Percentiles rank a stretch among this genome's conserved stretches.
These are phyloP conservation scores for Primulina eburnea DNA, from an alignment of 257 asterid species.

Conservation along the genomic window DNA sequence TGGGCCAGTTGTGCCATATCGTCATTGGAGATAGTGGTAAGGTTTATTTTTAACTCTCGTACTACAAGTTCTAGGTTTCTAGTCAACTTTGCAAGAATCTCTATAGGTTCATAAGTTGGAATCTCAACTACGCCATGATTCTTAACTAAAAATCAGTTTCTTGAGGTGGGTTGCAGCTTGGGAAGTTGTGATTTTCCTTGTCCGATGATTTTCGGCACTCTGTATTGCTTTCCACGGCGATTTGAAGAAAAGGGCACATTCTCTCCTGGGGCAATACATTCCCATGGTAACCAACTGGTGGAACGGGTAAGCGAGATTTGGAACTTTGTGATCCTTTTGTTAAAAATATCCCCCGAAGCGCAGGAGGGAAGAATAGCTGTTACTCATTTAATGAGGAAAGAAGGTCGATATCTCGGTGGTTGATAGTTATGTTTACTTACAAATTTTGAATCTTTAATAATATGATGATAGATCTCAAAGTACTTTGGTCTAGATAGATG, in stretches of 20 bases:
- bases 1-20: slow-evolving; percentile 9
- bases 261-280: slow-evolving; percentile 14
- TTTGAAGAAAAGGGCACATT: slow-evolving; percentile 4
- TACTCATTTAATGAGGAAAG: neutral
- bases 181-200: slow-evolving; percentile 13
- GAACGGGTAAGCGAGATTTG: neutral
- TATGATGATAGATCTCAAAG: neutral
- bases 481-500: neutral
- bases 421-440: neutral
- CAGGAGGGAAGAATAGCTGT: neutral
- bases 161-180: slow-evolving; percentile 8
- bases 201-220: slow-evolving; percentile 13
- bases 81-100: slow-evolving; percentile 22
- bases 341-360: neutral
- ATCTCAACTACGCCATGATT: neutral
- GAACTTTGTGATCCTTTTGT: neutral
- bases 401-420: no score
- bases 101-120: slow-evolving; percentile 4
- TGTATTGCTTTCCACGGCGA: neutral
- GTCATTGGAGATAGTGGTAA: slow-evolving; percentile 13
- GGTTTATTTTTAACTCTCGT: neutral
- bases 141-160: neutral
- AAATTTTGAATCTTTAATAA: neutral
- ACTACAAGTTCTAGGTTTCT: slow-evolving; percentile 15
- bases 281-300: neutral